Base-by-base conservation (phyloP, 805 yeast species). In the Nakazawaea ambrosiae region DNA sequence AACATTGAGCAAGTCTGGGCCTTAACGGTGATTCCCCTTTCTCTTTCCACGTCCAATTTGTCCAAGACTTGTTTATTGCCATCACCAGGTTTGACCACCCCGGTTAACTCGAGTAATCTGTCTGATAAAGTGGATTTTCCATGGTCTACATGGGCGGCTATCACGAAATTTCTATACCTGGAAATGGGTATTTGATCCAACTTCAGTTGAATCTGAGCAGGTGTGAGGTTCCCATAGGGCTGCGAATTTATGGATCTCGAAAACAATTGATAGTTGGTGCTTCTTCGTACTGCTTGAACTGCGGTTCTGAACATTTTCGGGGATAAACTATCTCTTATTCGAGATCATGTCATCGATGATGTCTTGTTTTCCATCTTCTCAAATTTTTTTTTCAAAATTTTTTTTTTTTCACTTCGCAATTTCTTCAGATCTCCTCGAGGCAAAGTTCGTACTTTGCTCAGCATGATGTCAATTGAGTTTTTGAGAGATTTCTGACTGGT, bases 1-100 rank as follows among this genome's bases (percentile, higher is more conserved):
- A 92, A 69, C 97, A 90, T 92, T 0, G 96, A 73, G 50, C 96
- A 90, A 0, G 97, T 92, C 54, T 92, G 97, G 0, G 97, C 97
- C 58, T 90, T 90, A 39, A 90, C 92, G 0, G 98, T 90, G 50
- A 90, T 90, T 2, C 98, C 98, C 50, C 98, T 66, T 60, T 90
- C 97, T 54, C 95, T 66, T 55, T 90, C 98, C 15, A 90, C 98
- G 51, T 92, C 97, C 42, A 90, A 63, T 52, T 81, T 83, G 55
- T 90, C 98, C 45, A 90, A 65, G 25, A 92, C 90, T 57, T 90
- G 97, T 46, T 78, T 78, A 52, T 83, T 85, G 18, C 62, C 58
- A 33, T 48, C 57, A 2, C 88, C 87, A 0, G 85, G 75, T 39
- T 81, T 73, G 20, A 90, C 84, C 1, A 90, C 97, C 0, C 92